These are phyloP conservation scores for Fistulifera pelliculosa DNA, from an alignment of 108 stramenopile genomes.

Conservation along the genomic window DNA sequence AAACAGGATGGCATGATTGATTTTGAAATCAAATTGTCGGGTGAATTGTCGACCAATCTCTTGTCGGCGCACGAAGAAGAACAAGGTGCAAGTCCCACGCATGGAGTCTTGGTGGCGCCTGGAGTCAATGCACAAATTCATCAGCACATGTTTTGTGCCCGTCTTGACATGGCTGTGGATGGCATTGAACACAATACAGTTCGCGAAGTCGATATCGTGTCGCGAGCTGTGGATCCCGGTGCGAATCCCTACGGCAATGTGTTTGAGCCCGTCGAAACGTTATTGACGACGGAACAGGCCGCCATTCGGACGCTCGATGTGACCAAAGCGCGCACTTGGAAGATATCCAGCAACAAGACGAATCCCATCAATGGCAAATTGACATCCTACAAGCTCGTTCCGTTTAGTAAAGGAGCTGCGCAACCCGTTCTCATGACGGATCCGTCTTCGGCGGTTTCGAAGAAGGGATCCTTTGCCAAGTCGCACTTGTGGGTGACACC, in stretches of 20 bases:
- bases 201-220: slow-evolving; percentile 38
- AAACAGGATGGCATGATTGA: slow-evolving; percentile 43
- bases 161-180: slow-evolving; percentile 64
- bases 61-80: slow-evolving; percentile 33
- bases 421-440: slow-evolving; percentile 29
- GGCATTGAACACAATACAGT: slow-evolving; percentile 36
- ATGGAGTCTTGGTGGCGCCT: slow-evolving; percentile 49
- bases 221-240: slow-evolving; percentile 11
- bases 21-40: slow-evolving; percentile 42
- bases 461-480: slow-evolving; percentile 38
- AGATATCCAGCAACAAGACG: slow-evolving; percentile 39
- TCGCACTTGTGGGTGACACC: slow-evolving; percentile 54
- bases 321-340: slow-evolving; percentile 41
- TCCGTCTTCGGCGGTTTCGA: slow-evolving; percentile 24
- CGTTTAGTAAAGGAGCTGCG: slow-evolving; percentile 37
- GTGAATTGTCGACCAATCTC: slow-evolving; percentile 63
- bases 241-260: slow-evolving; percentile 36
- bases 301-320: slow-evolving; percentile 28
- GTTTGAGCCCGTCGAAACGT: slow-evolving; percentile 31
- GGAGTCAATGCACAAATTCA: slow-evolving; percentile 67
- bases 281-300: slow-evolving; percentile 24
- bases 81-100: slow-evolving; percentile 15
- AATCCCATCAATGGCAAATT: slow-evolving; percentile 42
- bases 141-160: slow-evolving; percentile 70
- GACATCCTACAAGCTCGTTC: slow-evolving; percentile 39